Base-by-base conservation (phyloP, 805 yeast genomes). In the Pichia nanzhaoensis region DNA sequence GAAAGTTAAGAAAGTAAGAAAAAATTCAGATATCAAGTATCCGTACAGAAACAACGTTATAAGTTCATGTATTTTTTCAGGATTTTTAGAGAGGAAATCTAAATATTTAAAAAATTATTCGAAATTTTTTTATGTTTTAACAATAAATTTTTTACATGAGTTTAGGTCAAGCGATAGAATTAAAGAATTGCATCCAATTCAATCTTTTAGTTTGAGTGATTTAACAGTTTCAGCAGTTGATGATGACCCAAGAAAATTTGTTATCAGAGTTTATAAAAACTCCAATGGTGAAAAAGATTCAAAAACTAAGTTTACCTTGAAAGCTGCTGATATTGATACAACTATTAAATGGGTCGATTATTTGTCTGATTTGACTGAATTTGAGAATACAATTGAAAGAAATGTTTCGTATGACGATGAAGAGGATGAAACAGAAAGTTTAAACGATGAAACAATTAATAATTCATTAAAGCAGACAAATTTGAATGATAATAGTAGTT, bases 111-210 rank as follows among this genome's bases (percentile, higher is more conserved):
- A 79, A 60, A 77, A 75, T 41, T 80, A 80, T 60, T 70, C 78
- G 3, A 71, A 73, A 51, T 78, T 80, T 34, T 82, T 78, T 70
- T 82, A 79, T 52, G 84, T 82, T 13, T 66, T 82, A 46, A 80
- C 88, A 5, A 77, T 83, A 54, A 79, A 77, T 55, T 81, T 70
- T 50, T 59, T 82, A 33, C 88, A 81, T 60, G 88, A 82, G 59
- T 82, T 81, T 62, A 78, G 74, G 55, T 64, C 79, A 0, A 60
- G 67, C 22, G 80, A 77, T 59, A 66, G 81, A 34, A 76, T 73
- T 53, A 73, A 74, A 50, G 82, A 78, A 41, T 72, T 72, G 48
- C 56, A 56, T 21, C 78, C 77, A 5, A 43, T 68, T 3, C 56
- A 63, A 51, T 72, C 77, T 34, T 64, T 70, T 38, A 55, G 68